A percentile compares a stretch with the other conserved stretches of the same genome.
These are phyloP conservation scores for Lentinus tigrinus DNA, from an alignment of 768 basidiomycete species.

Conservation along the genomic window DNA sequence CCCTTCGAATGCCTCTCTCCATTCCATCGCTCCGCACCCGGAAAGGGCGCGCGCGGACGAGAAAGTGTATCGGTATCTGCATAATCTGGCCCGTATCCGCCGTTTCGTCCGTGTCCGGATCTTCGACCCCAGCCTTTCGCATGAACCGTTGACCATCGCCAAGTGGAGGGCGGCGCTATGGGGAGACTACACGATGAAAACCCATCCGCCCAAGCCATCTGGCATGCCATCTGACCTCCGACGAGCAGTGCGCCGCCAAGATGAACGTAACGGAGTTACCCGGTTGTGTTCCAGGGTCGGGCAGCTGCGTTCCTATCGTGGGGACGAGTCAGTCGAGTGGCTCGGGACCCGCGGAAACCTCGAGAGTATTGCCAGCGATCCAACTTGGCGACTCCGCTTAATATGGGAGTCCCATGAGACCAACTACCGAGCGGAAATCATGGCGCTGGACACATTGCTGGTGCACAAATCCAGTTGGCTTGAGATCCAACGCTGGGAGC, in stretches of 20 bases:
- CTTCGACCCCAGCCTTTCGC: background rate
- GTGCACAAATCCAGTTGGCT: background rate
- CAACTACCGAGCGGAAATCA: constrained; percentile 1
- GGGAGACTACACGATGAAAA: background rate
- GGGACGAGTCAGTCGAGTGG: background rate
- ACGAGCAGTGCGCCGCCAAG: no score
- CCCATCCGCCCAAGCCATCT: background rate
- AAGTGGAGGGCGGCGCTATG: constrained; percentile 1
- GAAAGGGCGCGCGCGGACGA: background rate
- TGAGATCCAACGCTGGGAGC: constrained; percentile 1
- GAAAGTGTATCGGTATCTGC: background rate
- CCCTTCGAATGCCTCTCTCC: background rate
- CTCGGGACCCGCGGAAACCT: background rate
- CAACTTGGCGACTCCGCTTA: background rate
- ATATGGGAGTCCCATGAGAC: constrained; percentile 1
- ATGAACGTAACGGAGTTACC: no score
- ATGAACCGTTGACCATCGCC: background rate
- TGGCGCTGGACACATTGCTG: background rate
- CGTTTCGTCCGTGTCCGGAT: background rate
- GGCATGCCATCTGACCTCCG: background rate
- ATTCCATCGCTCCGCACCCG: background rate
- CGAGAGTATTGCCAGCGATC: background rate
- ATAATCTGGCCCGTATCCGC: background rate
- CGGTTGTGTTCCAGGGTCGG: no score
- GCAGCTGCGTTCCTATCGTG: background rate